phyloP scores from a whole-genome alignment of 2,329 filamentous ascomycete genomes.

The Colletotrichum incanum region DNA sequence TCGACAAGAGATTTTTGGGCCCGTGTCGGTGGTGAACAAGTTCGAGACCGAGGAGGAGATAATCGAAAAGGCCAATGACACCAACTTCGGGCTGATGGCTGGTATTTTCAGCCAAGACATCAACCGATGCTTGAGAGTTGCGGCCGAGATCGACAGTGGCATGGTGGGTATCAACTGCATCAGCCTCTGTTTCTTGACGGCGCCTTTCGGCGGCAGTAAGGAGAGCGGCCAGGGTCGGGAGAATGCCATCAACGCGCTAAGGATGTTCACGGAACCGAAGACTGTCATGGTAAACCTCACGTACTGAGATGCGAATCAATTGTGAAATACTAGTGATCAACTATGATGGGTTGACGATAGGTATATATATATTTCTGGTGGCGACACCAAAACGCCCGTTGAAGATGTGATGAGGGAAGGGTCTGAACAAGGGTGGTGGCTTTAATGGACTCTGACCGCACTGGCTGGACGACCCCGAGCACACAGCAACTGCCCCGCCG shows the following conservation, averaged over 20 bases:
- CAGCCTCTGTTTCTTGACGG: slow-evolving; percentile 54
- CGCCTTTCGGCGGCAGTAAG: slow-evolving; percentile 67
- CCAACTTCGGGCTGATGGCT: slow-evolving; percentile 61
- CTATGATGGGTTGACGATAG: background rate
- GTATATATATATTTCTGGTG: background rate
- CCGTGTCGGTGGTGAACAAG: slow-evolving; percentile 68
- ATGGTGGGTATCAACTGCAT: slow-evolving; percentile 79
- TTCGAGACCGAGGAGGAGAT: slow-evolving; percentile 73
- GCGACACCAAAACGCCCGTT: too few relatives aligned
- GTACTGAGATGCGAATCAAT: slow-evolving; percentile 18
- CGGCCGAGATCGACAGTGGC: slow-evolving; percentile 73
- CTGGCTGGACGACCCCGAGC: too few relatives aligned
- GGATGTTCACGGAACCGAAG: slow-evolving; percentile 66
- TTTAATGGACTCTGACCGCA: too few relatives aligned
- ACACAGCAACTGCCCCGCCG: too few relatives aligned
- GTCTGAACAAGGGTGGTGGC: too few relatives aligned
- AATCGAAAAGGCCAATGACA: slow-evolving; percentile 69
- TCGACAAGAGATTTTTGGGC: slow-evolving; percentile 71
- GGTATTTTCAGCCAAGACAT: slow-evolving; percentile 75
- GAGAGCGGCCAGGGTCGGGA: slow-evolving; percentile 66
- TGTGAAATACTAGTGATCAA: background rate
- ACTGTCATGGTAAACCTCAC: slow-evolving; percentile 63
- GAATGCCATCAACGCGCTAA: slow-evolving; percentile 62
- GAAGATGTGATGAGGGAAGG: background rate
- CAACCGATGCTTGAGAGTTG: slow-evolving; percentile 71